Base-by-base conservation (phyloP, 1,139 yeast genomes). In the Diutina neorugosa region DNA sequence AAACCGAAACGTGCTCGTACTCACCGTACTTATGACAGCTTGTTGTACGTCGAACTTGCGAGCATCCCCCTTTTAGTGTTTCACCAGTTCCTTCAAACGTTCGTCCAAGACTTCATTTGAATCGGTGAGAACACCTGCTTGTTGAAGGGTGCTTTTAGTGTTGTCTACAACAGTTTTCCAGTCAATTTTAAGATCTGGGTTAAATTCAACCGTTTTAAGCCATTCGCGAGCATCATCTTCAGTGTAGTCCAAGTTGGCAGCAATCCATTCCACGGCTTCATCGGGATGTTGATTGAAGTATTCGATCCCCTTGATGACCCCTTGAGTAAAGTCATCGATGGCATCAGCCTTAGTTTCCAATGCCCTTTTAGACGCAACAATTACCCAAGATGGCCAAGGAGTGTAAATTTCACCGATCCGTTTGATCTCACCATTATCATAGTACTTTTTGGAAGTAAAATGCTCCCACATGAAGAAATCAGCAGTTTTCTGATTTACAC, bases 391-490 rank as follows among this genome's bases (percentile, higher is more conserved):
- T 8, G 97, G 93, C 97, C 97, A 90, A 9, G 97, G 97, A 0
- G 97, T 90, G 67, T 86, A 86, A 54, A 90, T 88, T 60, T 86
- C 88, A 11, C 96, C 97, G 57, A 90, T 82, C 60, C 79, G 74
- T 66, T 86, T 87, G 68, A 90, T 83, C 62, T 89, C 96, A 16
- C 80, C 77, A 55, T 70, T 77, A 62, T 88, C 96, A 64, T 86
- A 88, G 69, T 87, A 90, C 65, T 80, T 82, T 63, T 89, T 90
- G 50, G 91, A 81, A 5, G 97, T 90, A 70, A 89, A 90, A 65
- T 86, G 80, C 63, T 90, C 97, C 97, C 97, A 90, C 96, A 90
- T 86, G 67, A 90, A 90, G 1, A 94, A 95, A 64, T 90, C 97
- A 51, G 86, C 75, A 41, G 54, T 59, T 21, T 73, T 66, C 41